Conservation (phyloP, 768 basidiomycete species). For the Tylopilus intermedius region DNA sequence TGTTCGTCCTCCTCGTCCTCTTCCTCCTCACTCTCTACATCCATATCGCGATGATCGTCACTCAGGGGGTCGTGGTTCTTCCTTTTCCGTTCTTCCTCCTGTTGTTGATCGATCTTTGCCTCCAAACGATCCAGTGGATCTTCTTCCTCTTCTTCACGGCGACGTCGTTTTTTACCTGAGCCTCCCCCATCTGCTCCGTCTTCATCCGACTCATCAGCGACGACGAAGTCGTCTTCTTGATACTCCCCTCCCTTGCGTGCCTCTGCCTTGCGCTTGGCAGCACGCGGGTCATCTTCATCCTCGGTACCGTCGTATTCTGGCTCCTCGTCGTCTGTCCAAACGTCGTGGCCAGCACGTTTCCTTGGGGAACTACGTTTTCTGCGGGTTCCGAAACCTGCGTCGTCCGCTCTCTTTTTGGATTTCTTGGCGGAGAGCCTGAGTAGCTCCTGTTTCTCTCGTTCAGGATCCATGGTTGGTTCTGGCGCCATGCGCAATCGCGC, state of each 20-base stretch:
- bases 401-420: slow-evolving; percentile 52
- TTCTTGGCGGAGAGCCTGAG: slow-evolving; percentile 62
- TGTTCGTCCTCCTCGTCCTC: slow-evolving; percentile 66
- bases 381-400: slow-evolving; percentile 44
- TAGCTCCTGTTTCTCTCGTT: slow-evolving; percentile 66
- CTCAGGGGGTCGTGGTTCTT: slow-evolving; percentile 30
- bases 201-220: slow-evolving; percentile 71
- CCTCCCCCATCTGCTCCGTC: slow-evolving; percentile 41
- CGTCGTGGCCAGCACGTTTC: slow-evolving; percentile 41
- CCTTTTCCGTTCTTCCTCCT: slow-evolving; percentile 50
- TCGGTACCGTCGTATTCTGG: slow-evolving; percentile 53
- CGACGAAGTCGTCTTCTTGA: slow-evolving; percentile 81
- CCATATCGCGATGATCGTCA: slow-evolving; percentile 50
- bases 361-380: slow-evolving; percentile 43
- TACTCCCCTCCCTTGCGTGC: slow-evolving; percentile 65
- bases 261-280: slow-evolving; percentile 41
- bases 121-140: slow-evolving; percentile 69
- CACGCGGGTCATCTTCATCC: slow-evolving; percentile 49
- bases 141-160: slow-evolving; percentile 47
- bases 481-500: slow-evolving; percentile 75
- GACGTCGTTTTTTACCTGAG: slow-evolving; percentile 33
- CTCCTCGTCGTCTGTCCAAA: slow-evolving; percentile 69
- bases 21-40: slow-evolving; percentile 68
- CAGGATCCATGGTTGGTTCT: slow-evolving; percentile 73
- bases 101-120: slow-evolving; percentile 53